These are phyloP conservation scores for Penicillium odoratum DNA, from an alignment of 495 filamentous ascomycete species.

Conservation along the genomic window DNA sequence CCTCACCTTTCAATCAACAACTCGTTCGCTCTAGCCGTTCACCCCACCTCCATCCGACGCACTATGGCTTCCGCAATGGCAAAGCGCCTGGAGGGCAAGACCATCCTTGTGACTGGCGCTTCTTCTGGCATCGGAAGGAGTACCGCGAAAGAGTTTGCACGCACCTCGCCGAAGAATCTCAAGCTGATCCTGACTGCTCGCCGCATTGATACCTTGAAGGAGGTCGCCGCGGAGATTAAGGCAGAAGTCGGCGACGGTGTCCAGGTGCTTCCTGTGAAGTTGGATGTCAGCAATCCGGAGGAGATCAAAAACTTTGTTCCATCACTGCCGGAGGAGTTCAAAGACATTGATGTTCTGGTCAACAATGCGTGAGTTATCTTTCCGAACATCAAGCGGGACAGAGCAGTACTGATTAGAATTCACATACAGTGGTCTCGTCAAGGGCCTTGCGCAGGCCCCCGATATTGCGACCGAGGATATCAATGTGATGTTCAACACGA, in stretches of 20 bases:
- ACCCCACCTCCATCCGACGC: slow-evolving; percentile 33
- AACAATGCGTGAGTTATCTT: slow-evolving; percentile 84
- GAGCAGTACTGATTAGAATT: slow-evolving; percentile 6
- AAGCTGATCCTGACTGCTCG: slow-evolving; percentile 87
- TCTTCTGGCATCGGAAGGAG: slow-evolving; percentile 89
- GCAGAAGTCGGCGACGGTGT: slow-evolving; percentile 80
- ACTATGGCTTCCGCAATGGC: slow-evolving; percentile 77
- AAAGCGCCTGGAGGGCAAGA: slow-evolving; percentile 91
- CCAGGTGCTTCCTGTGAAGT: slow-evolving; percentile 73
- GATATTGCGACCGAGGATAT: slow-evolving; percentile 83
- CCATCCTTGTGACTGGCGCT: slow-evolving; percentile 87
- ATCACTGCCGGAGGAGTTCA: slow-evolving; percentile 76
- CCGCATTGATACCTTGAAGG: slow-evolving; percentile 71
- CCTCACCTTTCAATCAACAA: slow-evolving; percentile 20
- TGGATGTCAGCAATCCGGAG: slow-evolving; percentile 82
- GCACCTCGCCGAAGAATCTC: slow-evolving; percentile 75
- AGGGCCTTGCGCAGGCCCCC: slow-evolving; percentile 83
- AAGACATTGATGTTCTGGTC: slow-evolving; percentile 84
- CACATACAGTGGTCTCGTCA: slow-evolving; percentile 70
- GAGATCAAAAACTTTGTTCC: slow-evolving; percentile 75
- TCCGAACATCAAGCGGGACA: neutral
- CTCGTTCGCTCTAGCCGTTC: slow-evolving; percentile 22
- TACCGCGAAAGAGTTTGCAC: slow-evolving; percentile 88
- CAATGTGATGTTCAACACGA: slow-evolving; percentile 84
- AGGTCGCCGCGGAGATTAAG: slow-evolving; percentile 75